phyloP scores from a whole-genome alignment of 768 basidiomycete species.

The Aureoboletus auriporus region DNA sequence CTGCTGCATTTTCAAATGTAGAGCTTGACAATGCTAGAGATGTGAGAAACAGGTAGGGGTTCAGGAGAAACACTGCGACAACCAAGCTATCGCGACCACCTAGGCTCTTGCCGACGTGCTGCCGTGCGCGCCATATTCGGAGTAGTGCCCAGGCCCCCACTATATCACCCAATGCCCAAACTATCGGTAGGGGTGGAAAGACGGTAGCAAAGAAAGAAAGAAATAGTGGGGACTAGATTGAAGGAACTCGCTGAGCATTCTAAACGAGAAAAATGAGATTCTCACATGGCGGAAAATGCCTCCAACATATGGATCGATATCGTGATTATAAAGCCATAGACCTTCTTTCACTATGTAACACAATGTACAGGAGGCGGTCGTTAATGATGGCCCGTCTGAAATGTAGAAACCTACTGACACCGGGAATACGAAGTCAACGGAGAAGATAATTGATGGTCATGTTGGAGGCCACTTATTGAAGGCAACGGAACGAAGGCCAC shows the following conservation, averaged over 20 bases:
- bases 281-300: slow-evolving; percentile 84
- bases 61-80: slow-evolving; percentile 70
- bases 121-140: slow-evolving; percentile 63
- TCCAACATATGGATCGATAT: slow-evolving; percentile 85
- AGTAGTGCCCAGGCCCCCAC: slow-evolving; percentile 66
- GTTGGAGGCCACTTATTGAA: slow-evolving; percentile 40
- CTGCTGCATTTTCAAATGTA: slow-evolving; percentile 72
- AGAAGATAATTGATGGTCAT: slow-evolving; percentile 76
- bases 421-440: slow-evolving; percentile 77
- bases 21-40: slow-evolving; percentile 81
- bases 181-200: slow-evolving; percentile 51
- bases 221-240: slow-evolving; percentile 69
- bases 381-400: neutral
- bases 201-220: slow-evolving; percentile 73
- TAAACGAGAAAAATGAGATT: neutral
- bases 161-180: slow-evolving; percentile 73
- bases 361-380: slow-evolving; percentile 7
- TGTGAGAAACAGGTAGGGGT: slow-evolving; percentile 83
- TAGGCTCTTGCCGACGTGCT: slow-evolving; percentile 35
- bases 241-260: neutral
- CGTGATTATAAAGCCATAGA: slow-evolving; percentile 71
- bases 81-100: slow-evolving; percentile 58
- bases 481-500: slow-evolving; percentile 51
- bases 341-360: slow-evolving; percentile 76
- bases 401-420: slow-evolving; percentile 43